Evolutionary conservation across 2,329 filamentous ascomycete genomes (phyloP).

Genomic region (Exutisphaerella laricina): DNA sequence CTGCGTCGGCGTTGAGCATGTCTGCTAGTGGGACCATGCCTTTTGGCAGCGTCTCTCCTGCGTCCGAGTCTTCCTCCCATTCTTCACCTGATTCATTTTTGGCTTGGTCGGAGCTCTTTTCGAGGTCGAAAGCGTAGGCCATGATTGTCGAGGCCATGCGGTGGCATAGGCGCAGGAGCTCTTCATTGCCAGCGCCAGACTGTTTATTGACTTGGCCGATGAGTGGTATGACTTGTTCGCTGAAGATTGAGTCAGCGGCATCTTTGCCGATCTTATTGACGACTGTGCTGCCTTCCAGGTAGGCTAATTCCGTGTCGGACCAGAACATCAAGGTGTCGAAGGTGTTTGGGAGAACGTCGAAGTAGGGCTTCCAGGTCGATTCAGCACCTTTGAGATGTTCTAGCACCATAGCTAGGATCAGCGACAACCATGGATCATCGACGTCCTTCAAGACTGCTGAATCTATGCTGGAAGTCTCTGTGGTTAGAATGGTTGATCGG

Average conservation of each 20-base stretch:
- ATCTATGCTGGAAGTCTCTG: conserved; percentile 65
- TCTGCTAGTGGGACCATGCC: conserved; percentile 91
- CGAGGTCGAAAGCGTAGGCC: conserved; percentile 86
- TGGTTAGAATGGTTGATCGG: conserved; percentile 62
- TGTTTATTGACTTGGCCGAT: conserved; percentile 39
- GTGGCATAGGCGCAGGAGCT: conserved; percentile 58
- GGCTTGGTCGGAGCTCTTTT: conserved; percentile 47
- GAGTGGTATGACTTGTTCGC: conserved; percentile 51
- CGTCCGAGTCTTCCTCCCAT: conserved; percentile 43
- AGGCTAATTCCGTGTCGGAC: conserved; percentile 61
- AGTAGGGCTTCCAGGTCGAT: conserved; percentile 73
- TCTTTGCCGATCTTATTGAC: conserved; percentile 68
- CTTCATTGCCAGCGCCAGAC: conserved; percentile 32
- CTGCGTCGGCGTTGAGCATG: conserved; percentile 80
- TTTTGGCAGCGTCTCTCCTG: conserved; percentile 47
- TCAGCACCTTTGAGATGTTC: conserved; percentile 56
- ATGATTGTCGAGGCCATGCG: conserved; percentile 84
- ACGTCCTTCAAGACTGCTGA: conserved; percentile 33
- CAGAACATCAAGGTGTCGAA: conserved; percentile 94
- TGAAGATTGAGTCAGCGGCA: conserved; percentile 65
- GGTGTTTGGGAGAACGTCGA: conserved; percentile 62
- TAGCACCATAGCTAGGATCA: conserved; percentile 76
- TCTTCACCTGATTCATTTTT: conserved; percentile 51
- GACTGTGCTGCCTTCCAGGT: conserved; percentile 74
- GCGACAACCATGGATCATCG: conserved; percentile 46